phyloP scores from a whole-genome alignment of 2,329 filamentous ascomycete species.

The Chalaropsis ovoidea region DNA sequence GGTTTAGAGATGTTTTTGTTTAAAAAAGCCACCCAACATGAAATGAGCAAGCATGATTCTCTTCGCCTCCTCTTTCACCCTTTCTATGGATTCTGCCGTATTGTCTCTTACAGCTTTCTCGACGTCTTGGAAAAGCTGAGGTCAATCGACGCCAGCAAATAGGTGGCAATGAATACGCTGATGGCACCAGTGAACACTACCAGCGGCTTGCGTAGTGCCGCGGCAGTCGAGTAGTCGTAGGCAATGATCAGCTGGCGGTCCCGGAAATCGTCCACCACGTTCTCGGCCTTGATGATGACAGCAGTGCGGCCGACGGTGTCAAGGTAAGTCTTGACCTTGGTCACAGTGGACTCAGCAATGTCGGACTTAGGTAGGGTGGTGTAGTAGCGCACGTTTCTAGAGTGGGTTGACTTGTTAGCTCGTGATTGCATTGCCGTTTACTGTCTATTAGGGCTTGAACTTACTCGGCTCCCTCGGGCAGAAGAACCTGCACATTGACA shows the following conservation, averaged over 20 bases:
- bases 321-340: conserved; percentile 78
- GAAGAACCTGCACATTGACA: conserved; percentile 67
- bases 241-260: conserved; percentile 75
- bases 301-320: conserved; percentile 84
- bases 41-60: not conserved
- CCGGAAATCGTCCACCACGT: conserved; percentile 81
- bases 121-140: conserved; percentile 53
- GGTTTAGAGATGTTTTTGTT: not conserved
- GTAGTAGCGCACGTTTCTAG: conserved; percentile 66
- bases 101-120: conserved; percentile 19
- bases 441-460: conserved; percentile 31
- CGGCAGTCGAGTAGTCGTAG: conserved; percentile 70
- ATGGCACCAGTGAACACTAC: conserved; percentile 66
- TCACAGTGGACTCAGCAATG: conserved; percentile 49
- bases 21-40: not conserved
- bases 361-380: conserved; percentile 58
- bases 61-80: not conserved
- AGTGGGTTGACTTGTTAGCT: conserved; percentile 27
- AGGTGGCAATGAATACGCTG: conserved; percentile 62
- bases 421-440: not conserved
- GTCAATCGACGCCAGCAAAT: conserved; percentile 67
- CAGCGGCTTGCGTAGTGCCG: conserved; percentile 74
- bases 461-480: conserved; percentile 84
- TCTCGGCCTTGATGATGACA: conserved; percentile 68
- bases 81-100: not conserved